A percentile compares a stretch with the other conserved stretches of the same genome.
These are phyloP conservation scores for Adansonia digitata DNA, from an alignment of 345 rosid genomes.

Conservation along the genomic window DNA sequence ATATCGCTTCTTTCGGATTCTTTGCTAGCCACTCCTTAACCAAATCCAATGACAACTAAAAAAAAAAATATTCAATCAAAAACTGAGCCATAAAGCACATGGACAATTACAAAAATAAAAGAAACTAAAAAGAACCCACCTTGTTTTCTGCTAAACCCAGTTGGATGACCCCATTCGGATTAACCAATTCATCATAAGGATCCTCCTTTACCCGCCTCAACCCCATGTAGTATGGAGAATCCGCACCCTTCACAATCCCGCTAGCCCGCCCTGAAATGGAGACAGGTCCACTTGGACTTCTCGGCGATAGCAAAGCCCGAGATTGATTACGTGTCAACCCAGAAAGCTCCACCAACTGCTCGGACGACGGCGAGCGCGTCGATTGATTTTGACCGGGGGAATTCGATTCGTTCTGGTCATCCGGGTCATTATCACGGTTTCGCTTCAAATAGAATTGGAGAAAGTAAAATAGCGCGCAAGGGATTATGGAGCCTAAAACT, in stretches of 20 bases:
- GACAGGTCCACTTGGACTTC: slow-evolving; percentile 54
- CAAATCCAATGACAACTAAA: slow-evolving; percentile 51
- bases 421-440: slow-evolving; percentile 42
- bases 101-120: background rate
- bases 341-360: slow-evolving; percentile 53
- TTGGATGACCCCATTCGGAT: slow-evolving; percentile 74
- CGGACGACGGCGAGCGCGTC: slow-evolving; percentile 44
- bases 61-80: background rate
- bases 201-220: slow-evolving; percentile 55
- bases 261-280: slow-evolving; percentile 50
- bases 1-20: slow-evolving; percentile 46
- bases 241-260: slow-evolving; percentile 45
- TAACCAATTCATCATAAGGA: slow-evolving; percentile 53
- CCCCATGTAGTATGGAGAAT: slow-evolving; percentile 49
- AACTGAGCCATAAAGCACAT: background rate
- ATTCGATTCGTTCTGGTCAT: slow-evolving; percentile 29
- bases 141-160: slow-evolving; percentile 71
- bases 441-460: slow-evolving; percentile 78
- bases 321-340: slow-evolving; percentile 55
- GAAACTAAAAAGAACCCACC: slow-evolving; percentile 23
- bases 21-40: slow-evolving; percentile 52
- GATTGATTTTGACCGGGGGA: slow-evolving; percentile 17
- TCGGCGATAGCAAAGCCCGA: slow-evolving; percentile 61
- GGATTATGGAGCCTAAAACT: slow-evolving; percentile 80
- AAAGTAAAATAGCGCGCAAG: slow-evolving; percentile 91